These are phyloP conservation scores for Excoecaria cochinchinensis DNA, from an alignment of 345 rosid genomes.

Conservation along the genomic window DNA sequence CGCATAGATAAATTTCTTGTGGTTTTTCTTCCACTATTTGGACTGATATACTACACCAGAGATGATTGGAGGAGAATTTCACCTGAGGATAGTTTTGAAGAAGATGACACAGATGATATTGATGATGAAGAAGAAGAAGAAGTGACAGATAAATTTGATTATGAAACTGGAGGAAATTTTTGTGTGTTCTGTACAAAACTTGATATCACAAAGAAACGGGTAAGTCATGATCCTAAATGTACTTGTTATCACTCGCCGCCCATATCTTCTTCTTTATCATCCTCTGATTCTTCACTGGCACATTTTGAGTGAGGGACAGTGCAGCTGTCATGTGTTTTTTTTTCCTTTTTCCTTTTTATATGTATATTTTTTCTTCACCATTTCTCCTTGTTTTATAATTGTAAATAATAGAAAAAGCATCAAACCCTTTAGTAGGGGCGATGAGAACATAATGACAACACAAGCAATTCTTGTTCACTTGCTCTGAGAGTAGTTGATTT, in stretches of 20 bases:
- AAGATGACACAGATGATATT: constrained; percentile 11
- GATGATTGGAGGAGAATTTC: constrained; percentile 29
- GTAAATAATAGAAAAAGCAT: constrained; percentile 26
- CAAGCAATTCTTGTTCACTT: constrained; percentile 3
- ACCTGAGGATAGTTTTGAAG: constrained; percentile 26
- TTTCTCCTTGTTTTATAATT: constrained; percentile 17
- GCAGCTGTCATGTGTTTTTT: neutral
- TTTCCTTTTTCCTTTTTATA: constrained; percentile 2
- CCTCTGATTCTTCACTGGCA: constrained; percentile 19
- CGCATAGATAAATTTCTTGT: constrained; percentile 39
- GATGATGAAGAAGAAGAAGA: constrained; percentile 14
- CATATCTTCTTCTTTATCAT: constrained; percentile 26
- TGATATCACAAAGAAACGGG: constrained; percentile 40
- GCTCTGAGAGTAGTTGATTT: constrained; percentile 23
- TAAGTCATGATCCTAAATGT: constrained; percentile 48
- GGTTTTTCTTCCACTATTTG: constrained; percentile 45
- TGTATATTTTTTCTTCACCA: neutral
- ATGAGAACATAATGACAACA: neutral
- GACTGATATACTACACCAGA: constrained; percentile 39
- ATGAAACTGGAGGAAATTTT: constrained; percentile 32
- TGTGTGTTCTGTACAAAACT: constrained; percentile 69
- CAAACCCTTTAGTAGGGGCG: constrained; percentile 9
- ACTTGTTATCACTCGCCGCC: constrained; percentile 45
- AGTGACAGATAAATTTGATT: constrained; percentile 12
- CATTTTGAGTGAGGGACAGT: neutral